Base-by-base conservation (phyloP, 441 rosid species). In the Aleurites moluccanus region DNA sequence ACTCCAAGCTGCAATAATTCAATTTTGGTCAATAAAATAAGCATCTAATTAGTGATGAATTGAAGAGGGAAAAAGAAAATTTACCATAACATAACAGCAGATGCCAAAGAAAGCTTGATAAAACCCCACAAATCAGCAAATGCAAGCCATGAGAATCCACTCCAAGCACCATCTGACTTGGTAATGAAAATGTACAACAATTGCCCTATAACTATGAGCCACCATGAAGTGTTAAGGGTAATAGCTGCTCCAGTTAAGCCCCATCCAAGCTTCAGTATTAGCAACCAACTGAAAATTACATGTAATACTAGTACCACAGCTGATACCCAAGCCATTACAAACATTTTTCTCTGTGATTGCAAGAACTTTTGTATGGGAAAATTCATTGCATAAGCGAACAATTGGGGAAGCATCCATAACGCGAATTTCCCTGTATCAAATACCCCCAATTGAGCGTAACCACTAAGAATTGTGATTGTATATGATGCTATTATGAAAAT, bases 21-120 rank as follows among this genome's bases (percentile, higher is more conserved):
- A 57, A 64, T 73, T 30, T 50, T 23, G 45, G 28, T 1, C 66
- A 62, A 38, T 53, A 73, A 65, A 3, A 61, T 67, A 1, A 47
- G 44, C 52, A 69, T 56, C 10, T 64, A 27, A 10, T 30, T 9
- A 25, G 10, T 42, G 44, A 61, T 2, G 2, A 21, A 16, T 10
- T 30, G 15, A 27, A 72, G 25, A 18, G 50, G 21, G 42, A 33
- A 44, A 62, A 13, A 66, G 28, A 42, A 44, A 62, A 21, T 38
- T 75, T 84, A 88, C 97, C 98, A 91, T 72, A 90, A 82, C 98
- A 93, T 93, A 56, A 89, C 82, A 42, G 97, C 96, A 67, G 98
- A 93, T 23, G 94, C 94, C 69, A 90, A 77, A 18, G 98, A 92
- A 38, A 93, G 88, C 86, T 90, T 93, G 78, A 90, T 82, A 60